phyloP scores from a whole-genome alignment of 208 protist species.

The Leishmania major region DNA sequence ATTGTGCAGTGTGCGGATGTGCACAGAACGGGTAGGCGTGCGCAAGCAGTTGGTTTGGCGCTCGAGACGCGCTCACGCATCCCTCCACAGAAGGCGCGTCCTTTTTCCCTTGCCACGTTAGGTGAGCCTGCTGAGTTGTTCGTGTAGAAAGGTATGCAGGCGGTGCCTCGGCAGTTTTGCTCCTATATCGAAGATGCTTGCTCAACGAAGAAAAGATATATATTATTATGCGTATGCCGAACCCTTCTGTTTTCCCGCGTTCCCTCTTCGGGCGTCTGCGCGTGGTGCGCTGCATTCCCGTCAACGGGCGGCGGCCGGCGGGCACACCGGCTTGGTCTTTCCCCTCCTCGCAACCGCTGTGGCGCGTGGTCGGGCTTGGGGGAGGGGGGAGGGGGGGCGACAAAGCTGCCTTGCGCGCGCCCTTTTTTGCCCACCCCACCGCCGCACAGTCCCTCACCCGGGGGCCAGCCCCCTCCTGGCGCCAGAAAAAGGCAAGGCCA shows the following conservation, averaged over 20 bases:
- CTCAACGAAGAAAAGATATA: background rate
- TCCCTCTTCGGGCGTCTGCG: background rate
- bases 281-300: too few relatives aligned
- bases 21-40: background rate
- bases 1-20: background rate
- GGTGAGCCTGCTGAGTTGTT: background rate
- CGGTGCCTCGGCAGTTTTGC: background rate
- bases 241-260: background rate
- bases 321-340: too few relatives aligned
- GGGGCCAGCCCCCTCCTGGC: accelerated
- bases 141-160: background rate
- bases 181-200: background rate
- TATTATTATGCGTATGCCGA: background rate
- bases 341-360: accelerated
- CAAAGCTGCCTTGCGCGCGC: too few relatives aligned
- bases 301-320: too few relatives aligned
- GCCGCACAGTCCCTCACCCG: background rate
- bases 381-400: too few relatives aligned
- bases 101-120: background rate
- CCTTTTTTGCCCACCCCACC: background rate
- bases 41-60: background rate
- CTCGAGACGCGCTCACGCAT: background rate
- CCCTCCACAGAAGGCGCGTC: background rate
- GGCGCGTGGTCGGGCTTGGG: too few relatives aligned
- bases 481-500: conserved; percentile 66